These are phyloP conservation scores for Paramecium caudatum DNA, from an alignment of 73 alveolate species.

Conservation along the genomic window DNA sequence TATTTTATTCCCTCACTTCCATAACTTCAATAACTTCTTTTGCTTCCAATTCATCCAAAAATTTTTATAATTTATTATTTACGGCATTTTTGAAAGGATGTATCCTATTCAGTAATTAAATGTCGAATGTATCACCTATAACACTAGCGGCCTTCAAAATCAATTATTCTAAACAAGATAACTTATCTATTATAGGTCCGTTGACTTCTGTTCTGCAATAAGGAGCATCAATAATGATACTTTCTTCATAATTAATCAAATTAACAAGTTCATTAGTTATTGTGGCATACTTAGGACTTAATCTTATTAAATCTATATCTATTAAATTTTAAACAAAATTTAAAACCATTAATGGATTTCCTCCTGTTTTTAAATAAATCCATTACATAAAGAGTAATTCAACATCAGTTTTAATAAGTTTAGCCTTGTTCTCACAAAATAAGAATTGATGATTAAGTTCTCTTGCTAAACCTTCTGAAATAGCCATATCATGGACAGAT, in stretches of 20 bases:
- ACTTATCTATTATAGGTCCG: constrained; percentile 72
- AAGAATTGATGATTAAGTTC: constrained; percentile 55
- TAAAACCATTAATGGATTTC: constrained; percentile 36
- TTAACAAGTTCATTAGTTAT: constrained; percentile 66
- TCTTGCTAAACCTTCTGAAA: neutral
- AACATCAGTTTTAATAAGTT: constrained; percentile 24
- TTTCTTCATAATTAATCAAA: constrained; percentile 65
- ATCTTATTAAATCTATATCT: constrained; percentile 2
- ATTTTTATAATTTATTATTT: constrained; percentile 43
- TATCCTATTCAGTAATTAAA: constrained; percentile 34
- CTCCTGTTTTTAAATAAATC: constrained; percentile 46
- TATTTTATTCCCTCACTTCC: constrained; percentile 67
- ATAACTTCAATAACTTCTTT: constrained; percentile 70
- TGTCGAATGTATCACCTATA: constrained; percentile 75
- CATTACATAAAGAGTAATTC: constrained; percentile 39
- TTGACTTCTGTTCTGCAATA: constrained; percentile 65
- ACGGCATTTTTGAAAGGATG: constrained; percentile 71
- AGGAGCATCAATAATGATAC: constrained; percentile 68
- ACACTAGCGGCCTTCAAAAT: constrained; percentile 64
- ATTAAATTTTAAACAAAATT: constrained; percentile 53
- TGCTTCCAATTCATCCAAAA: constrained; percentile 46
- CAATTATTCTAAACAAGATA: constrained; percentile 65
- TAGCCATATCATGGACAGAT: neutral
- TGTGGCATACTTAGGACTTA: constrained; percentile 68
- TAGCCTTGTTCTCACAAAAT: constrained; percentile 5